phyloP scores from a whole-genome alignment of 768 basidiomycete genomes.

The Hebeloma cylindrosporum region DNA sequence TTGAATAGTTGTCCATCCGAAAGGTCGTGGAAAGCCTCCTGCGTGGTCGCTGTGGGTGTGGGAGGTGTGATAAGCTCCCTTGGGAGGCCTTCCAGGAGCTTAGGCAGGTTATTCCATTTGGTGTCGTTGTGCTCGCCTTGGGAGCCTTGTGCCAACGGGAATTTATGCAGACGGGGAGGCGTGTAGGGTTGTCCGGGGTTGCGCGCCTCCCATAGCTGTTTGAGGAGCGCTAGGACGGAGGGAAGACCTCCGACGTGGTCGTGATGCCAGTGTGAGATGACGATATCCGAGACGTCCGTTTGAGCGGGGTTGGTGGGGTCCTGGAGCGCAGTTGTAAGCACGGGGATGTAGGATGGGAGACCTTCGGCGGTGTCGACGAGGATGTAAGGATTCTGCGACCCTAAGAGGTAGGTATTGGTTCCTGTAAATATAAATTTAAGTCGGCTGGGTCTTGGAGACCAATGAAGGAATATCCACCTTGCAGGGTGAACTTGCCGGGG shows the following conservation, averaged over 20 bases:
- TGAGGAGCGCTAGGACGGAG: constrained; percentile 65
- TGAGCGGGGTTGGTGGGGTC: constrained; percentile 37
- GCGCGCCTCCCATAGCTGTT: constrained; percentile 57
- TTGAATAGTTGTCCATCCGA: constrained; percentile 51
- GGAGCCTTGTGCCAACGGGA: constrained; percentile 39
- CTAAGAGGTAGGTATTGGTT: constrained; percentile 89
- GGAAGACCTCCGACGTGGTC: constrained; percentile 85
- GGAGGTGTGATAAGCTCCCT: constrained; percentile 46
- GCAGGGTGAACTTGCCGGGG: constrained; percentile 85
- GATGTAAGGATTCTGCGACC: constrained; percentile 65
- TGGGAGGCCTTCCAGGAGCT: constrained; percentile 41
- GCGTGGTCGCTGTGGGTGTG: constrained; percentile 37
- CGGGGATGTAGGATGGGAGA: constrained; percentile 59
- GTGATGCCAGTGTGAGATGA: constrained; percentile 87
- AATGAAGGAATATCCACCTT: constrained; percentile 48
- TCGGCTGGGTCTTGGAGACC: not conserved
- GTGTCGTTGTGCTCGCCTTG: constrained; percentile 19
- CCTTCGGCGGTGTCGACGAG: constrained; percentile 88
- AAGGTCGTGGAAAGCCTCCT: constrained; percentile 57
- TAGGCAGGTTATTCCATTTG: constrained; percentile 37
- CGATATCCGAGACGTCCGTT: constrained; percentile 80
- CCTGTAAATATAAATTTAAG: constrained; percentile 40
- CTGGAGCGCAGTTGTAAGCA: constrained; percentile 62
- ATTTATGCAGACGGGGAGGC: constrained; percentile 78
- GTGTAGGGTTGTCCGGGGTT: constrained; percentile 47